Conservation (phyloP, 352 stramenopile species). For the Lagenidium giganteum region DNA sequence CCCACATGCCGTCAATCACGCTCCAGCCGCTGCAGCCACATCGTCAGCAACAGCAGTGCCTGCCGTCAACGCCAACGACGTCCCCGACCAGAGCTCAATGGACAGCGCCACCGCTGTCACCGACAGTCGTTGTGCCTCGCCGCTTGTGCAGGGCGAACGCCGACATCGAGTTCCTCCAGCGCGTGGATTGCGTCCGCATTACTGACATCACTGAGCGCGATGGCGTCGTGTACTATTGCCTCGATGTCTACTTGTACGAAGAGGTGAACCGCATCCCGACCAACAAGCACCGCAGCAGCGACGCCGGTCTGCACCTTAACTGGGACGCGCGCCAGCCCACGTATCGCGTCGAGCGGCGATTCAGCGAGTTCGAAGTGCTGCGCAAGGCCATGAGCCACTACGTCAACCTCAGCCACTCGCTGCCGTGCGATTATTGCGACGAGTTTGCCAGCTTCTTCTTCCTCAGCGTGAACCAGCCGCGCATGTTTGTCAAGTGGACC, state of each 20-base stretch:
- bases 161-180: constrained; percentile 35
- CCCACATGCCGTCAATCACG: no score
- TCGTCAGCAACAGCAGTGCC: no score
- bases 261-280: neutral
- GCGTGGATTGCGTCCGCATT: no score
- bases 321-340: constrained; percentile 10
- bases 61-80: no score
- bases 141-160: constrained; percentile 32
- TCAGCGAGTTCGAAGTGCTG: constrained; percentile 17
- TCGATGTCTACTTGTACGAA: constrained; percentile 16
- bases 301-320: constrained; percentile 12
- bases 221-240: constrained; percentile 40
- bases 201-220: constrained; percentile 23
- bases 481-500: constrained; percentile 16
- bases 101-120: no score
- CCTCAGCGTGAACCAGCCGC: constrained; percentile 10
- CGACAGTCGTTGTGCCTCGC: no score
- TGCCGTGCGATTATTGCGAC: constrained; percentile 12
- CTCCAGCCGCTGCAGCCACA: no score
- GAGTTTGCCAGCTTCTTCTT: constrained; percentile 11
- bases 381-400: constrained; percentile 10
- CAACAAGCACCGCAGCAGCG: neutral
- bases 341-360: constrained; percentile 11
- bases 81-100: no score
- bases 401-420: constrained; percentile 12